Evolutionary conservation across 179 eudicot species (phyloP), one percentile per base, ranked within the genome.

Genomic region (Sideroxylon spinosum): DNA sequence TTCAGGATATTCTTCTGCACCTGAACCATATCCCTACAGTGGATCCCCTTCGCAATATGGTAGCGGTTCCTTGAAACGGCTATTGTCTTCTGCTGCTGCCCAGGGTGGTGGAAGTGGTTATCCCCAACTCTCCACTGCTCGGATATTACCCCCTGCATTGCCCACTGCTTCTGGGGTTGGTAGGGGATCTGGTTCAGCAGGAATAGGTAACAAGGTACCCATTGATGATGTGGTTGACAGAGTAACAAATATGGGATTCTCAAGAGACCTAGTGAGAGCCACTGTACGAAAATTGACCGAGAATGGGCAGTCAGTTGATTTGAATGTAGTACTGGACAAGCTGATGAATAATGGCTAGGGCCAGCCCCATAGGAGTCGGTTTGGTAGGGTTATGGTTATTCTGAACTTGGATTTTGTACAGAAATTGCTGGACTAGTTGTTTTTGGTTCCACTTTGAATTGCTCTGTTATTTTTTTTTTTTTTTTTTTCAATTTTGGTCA

Each of bases 161-260:
- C 97, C 97, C 53, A 85, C 93, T 56, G 91, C 97, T 37, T 60
- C 92, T 63, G 86, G 80, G 19, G 85, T 85, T 46, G 82, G 89
- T 71, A 81, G 90, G 76, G 90, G 89, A 14, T 84, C 95, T 14
- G 76, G 88, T 66, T 77, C 92, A 23, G 74, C 86, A 19, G 93
- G 95, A 64, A 13, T 86, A 9, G 97, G 92, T 23, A 93, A 95
- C 72, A 89, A 88, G 90, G 94, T 95, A 37, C 99, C 99, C 6
- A 84, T 93, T n/a, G 99, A 95, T 78, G 99, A 95, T 73, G 97
- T 95, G 63, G 85, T 95, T n/a, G 98, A 95, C 81, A 95, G 89
- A 83, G 94, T 95, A 57, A 89, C 97, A 1, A 89, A 32, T 19
- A 95, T 95, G 99, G 99, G 99, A 23, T 95, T 95, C 74, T 82